phyloP scores from a whole-genome alignment of 176 grass and related monocot genomes.

The Thalia dealbata region DNA sequence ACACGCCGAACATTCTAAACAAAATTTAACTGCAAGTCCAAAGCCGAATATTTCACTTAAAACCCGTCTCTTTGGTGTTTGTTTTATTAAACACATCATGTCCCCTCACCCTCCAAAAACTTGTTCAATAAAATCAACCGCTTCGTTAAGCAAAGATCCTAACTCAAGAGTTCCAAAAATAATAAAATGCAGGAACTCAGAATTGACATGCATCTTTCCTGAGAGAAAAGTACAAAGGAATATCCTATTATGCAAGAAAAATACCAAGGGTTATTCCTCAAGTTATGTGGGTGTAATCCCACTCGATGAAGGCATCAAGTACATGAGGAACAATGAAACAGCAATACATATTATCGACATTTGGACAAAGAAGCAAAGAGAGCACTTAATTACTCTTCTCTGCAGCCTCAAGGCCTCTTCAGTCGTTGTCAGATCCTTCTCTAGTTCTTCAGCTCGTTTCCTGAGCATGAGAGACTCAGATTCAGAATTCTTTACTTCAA shows the following conservation, averaged over 20 bases:
- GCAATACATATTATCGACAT: constrained; percentile 44
- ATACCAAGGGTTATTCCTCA: not conserved
- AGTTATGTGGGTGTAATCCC: constrained; percentile 61
- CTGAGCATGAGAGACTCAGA: constrained; percentile 27
- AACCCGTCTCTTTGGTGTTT: too few species aligned
- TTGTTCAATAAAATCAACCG: too few species aligned
- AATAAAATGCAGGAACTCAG: not conserved
- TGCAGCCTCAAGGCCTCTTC: constrained; percentile 46
- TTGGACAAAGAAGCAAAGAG: constrained; percentile 44
- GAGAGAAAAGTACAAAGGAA: not conserved
- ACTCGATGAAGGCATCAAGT: constrained; percentile 24
- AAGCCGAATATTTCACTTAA: too few species aligned
- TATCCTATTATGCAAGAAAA: not conserved
- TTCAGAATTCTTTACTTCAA: constrained; percentile 28
- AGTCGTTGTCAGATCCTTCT: constrained; percentile 22
- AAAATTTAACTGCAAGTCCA: too few species aligned
- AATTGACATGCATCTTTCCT: not conserved
- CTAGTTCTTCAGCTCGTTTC: constrained; percentile 40
- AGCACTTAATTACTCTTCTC: constrained; percentile 38
- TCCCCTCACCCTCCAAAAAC: too few species aligned
- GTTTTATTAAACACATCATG: too few species aligned
- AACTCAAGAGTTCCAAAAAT: not conserved
- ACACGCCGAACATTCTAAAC: too few species aligned
- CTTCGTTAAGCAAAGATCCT: too few species aligned
- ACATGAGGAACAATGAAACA: constrained; percentile 39